Percentiles rank a stretch among this genome's conserved stretches.
These are phyloP conservation scores for Backusella mclennaniae DNA, from an alignment of 192 early-diverging fungal species.

Conservation along the genomic window DNA sequence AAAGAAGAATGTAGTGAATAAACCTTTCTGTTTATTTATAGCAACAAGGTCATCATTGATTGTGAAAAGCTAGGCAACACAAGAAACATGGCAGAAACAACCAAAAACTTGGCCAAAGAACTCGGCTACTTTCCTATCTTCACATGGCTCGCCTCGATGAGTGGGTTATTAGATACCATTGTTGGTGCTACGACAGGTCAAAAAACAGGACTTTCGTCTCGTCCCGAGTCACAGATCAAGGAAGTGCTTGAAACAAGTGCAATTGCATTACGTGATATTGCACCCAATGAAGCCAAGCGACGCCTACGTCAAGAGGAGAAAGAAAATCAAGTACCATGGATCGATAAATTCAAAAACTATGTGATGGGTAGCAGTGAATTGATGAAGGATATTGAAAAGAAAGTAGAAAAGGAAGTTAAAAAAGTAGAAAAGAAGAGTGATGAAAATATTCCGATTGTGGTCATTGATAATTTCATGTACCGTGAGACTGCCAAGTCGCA, in stretches of 20 bases:
- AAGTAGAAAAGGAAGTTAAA: conserved; percentile 22
- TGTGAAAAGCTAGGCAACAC: conserved; percentile 75
- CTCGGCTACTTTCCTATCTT: conserved; percentile 93
- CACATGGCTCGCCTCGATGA: conserved; percentile 70
- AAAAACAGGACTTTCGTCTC: conserved; percentile 82
- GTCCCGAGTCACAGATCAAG: conserved; percentile 78
- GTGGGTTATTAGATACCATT: conserved; percentile 77
- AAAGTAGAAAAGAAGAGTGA: conserved; percentile 36
- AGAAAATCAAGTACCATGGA: conserved; percentile 2
- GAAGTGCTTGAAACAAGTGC: conserved; percentile 83
- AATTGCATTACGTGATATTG: conserved; percentile 65
- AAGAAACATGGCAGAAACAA: conserved; percentile 70
- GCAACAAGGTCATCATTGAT: conserved; percentile 74
- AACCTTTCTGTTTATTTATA: background rate
- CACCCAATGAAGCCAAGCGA: conserved; percentile 16
- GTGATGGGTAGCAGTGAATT: background rate
- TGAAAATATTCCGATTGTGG: conserved; percentile 78
- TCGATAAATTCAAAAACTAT: background rate
- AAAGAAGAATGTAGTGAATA: background rate
- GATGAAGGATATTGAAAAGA: conserved; percentile 15
- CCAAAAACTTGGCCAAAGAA: conserved; percentile 77
- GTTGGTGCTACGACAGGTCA: conserved; percentile 89
- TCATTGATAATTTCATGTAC: conserved; percentile 86
- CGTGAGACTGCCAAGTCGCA: conserved; percentile 63
- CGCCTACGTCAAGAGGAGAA: background rate